Evolutionary conservation across 192 early-diverging fungal genomes (phyloP), one percentile per base, ranked within the genome.

Genomic region (Linnemannia exigua): DNA sequence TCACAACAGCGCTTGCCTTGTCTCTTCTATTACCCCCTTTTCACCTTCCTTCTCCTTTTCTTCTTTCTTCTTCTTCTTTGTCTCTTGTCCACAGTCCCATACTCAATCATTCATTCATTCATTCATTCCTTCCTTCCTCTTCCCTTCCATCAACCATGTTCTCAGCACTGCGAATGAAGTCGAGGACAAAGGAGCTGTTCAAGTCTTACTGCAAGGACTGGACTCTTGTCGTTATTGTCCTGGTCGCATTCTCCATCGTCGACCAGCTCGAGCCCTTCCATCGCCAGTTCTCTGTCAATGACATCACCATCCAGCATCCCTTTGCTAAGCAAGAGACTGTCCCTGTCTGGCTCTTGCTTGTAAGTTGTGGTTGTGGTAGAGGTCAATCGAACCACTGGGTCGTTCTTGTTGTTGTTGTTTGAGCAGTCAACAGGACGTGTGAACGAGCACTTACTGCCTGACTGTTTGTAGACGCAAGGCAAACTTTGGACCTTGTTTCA

Each of bases 261-360:
- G 92, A 94, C 48, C 83, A 82, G n/a, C 79, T 94, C 16, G 79
- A 91, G 37, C 95, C 96, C 5, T 97, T 92, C 88, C 93, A 95
- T 78, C 92, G 95, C 76, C 88, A 93, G 67, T 97, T 97, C 80
- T 94, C 92, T 36, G 84, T 97, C 37, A 89, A 88, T 4, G 93
- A 97, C 89, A 93, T 91, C 61, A 88, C 90, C n/a, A 93, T 97
- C 72, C 91, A 92, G 81, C 91, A 93, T 79, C 92, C 93, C 7
- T 88, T 91, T 82, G 88, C 89, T 35, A 79, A 75, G n/a, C 50
- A 89, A 35, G 91, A 93, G 75, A 84, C 80, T 11, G 87, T 93
- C 5, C 92, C 92, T 17, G 77, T 72, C 5, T 88, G 89, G 90
- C 47, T 89, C 15, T 46, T 89, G 36, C 15, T 70, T 5, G 83